A percentile compares a stretch with the other conserved stretches of the same genome.
phyloP scores from a whole-genome alignment of 768 basidiomycete species.

The Phanerochaete carnosa region DNA sequence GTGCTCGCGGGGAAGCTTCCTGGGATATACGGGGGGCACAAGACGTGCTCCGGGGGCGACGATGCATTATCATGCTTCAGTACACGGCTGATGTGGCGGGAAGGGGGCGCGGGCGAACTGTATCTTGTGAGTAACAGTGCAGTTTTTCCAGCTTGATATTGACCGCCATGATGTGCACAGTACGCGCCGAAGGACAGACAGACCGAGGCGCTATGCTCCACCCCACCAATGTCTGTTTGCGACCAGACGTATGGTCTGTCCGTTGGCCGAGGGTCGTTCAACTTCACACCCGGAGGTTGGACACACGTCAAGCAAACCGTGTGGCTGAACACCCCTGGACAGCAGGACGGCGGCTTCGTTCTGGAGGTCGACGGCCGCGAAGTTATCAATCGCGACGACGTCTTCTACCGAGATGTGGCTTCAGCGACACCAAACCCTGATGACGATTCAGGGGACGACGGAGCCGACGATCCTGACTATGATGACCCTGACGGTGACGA shows the following conservation, averaged over 20 bases:
- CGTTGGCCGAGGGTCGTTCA: constrained; percentile 70
- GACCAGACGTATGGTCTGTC: constrained; percentile 68
- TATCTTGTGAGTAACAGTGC: constrained; percentile 52
- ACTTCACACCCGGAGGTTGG: constrained; percentile 61
- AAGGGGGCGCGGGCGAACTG: constrained; percentile 65
- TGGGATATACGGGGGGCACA: constrained; percentile 71
- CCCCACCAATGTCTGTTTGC: constrained; percentile 58
- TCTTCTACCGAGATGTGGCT: constrained; percentile 55
- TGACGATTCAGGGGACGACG: background rate
- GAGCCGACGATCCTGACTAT: background rate
- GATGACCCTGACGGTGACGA: no score
- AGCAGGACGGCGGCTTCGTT: constrained; percentile 60
- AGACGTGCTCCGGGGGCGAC: constrained; percentile 69
- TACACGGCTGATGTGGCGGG: constrained; percentile 83
- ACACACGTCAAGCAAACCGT: constrained; percentile 71
- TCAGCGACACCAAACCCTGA: background rate
- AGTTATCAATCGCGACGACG: constrained; percentile 51
- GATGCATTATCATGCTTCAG: constrained; percentile 76
- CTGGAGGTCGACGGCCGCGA: constrained; percentile 59
- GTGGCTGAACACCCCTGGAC: constrained; percentile 69
- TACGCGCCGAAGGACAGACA: constrained; percentile 77
- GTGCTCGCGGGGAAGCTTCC: constrained; percentile 84
- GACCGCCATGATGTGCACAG: constrained; percentile 36
- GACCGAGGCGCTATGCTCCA: constrained; percentile 52
- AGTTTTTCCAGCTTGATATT: background rate